Base-by-base conservation (phyloP, 2,329 filamentous ascomycete genomes). In the Calycina marina region DNA sequence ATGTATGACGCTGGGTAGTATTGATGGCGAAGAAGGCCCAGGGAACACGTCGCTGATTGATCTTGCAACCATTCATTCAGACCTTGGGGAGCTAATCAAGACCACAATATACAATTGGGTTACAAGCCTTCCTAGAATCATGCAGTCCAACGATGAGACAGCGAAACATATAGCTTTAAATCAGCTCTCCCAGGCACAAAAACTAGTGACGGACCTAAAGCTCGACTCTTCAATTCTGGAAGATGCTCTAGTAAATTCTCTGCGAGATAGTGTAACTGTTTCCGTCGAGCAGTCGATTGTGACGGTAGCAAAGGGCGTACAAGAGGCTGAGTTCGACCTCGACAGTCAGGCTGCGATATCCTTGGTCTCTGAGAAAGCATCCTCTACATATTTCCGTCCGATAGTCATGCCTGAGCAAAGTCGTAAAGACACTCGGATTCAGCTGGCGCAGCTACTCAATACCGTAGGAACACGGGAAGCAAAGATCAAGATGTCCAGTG, bases 81-180 rank as follows among this genome's bases (percentile, higher is more conserved):
- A 68, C 30, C 62, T 86, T 2, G 58, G 66, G 3, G 72, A 79
- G 14, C 59, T 69, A 3, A 59, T 88, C 15, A 81, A 82, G 44
- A 68, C 65, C 16, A 77, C 71, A 1, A 63, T 92, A 1, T 80
- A 88, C 52, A 75, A 74, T 32, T 94, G 86, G 85, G 68, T 86
- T 14, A 71, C 72, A 2, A 77, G 82, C 25, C 66, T 98, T 12
- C 77, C 88, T 4, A 70, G 85, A 11, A 57, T 83, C 10, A 86
- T 94, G 73, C 83, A 88, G 51, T 72, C 75, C 6, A 78, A 75
- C 43, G 85, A 96, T 46, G 84, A 93, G 44, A 64, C 65, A n/a
- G 62, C 67, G 16, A 93, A 92, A 52, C 66, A 73, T 39, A 67
- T 69, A 34, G 73, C 77, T 2, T 67, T 96, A 15, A 67, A 68